Conservation (phyloP, 2,329 filamentous ascomycete genomes). For the Didymella keratinophila region DNA sequence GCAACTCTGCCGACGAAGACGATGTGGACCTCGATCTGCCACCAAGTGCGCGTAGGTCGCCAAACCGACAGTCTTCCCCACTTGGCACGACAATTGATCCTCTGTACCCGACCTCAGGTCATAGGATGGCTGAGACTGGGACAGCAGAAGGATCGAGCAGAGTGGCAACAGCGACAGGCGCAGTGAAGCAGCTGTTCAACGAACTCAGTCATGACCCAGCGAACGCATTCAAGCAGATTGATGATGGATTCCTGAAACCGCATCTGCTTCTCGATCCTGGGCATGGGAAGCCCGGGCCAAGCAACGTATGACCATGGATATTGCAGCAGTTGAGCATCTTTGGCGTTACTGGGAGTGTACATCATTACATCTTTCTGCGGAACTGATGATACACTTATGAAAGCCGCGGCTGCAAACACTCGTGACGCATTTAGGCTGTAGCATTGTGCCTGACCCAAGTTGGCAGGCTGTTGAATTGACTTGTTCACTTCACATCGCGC, state of each 20-base stretch:
- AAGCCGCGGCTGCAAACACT: slow-evolving; percentile 6
- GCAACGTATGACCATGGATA: slow-evolving; percentile 41
- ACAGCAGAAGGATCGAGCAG: slow-evolving; percentile 36
- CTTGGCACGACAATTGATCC: slow-evolving; percentile 28
- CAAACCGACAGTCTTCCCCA: slow-evolving; percentile 48
- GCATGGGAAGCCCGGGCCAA: slow-evolving; percentile 44
- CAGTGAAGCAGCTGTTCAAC: slow-evolving; percentile 80
- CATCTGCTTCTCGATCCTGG: slow-evolving; percentile 79
- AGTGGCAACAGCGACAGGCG: slow-evolving; percentile 74
- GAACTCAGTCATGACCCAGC: slow-evolving; percentile 84
- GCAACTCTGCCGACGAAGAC: slow-evolving; percentile 61
- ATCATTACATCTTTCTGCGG: neutral
- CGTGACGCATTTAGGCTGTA: slow-evolving; percentile 17
- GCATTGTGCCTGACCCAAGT: neutral
- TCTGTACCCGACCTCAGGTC: slow-evolving; percentile 54
- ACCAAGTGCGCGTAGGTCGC: slow-evolving; percentile 61
- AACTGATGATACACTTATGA: slow-evolving; percentile 2
- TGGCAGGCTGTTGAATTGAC: slow-evolving; percentile 3
- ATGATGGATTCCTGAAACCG: slow-evolving; percentile 96
- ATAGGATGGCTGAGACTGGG: slow-evolving; percentile 25
- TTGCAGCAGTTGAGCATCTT: slow-evolving; percentile 22
- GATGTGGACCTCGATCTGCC: slow-evolving; percentile 67
- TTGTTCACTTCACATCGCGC: neutral
- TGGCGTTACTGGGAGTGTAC: slow-evolving; percentile 28
- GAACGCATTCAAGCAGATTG: slow-evolving; percentile 87